Conservation (phyloP, 495 filamentous ascomycete genomes). For the Platismatia glauca region DNA sequence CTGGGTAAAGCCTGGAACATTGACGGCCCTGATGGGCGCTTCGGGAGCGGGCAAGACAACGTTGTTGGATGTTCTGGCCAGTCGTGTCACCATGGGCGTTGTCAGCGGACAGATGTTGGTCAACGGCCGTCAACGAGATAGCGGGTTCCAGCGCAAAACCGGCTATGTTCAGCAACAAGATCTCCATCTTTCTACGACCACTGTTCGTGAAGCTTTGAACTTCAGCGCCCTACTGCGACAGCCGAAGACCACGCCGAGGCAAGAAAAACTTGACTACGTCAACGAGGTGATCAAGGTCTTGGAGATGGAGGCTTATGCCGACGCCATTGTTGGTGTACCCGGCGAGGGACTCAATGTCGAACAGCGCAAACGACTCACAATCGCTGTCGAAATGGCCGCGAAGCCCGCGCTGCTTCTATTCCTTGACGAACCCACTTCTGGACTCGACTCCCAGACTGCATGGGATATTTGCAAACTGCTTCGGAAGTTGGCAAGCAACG, state of each 20-base stretch:
- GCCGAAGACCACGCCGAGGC: slow-evolving; percentile 54
- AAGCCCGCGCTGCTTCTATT: slow-evolving; percentile 86
- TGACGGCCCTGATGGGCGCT: slow-evolving; percentile 60
- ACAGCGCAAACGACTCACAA: slow-evolving; percentile 80
- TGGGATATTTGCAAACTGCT: slow-evolving; percentile 76
- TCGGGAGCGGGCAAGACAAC: slow-evolving; percentile 57
- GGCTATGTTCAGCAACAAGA: slow-evolving; percentile 96
- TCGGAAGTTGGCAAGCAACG: slow-evolving; percentile 70
- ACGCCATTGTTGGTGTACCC: slow-evolving; percentile 79
- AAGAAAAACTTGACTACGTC: slow-evolving; percentile 78
- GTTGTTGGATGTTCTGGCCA: slow-evolving; percentile 48
- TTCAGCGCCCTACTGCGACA: slow-evolving; percentile 84
- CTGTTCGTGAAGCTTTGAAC: slow-evolving; percentile 71
- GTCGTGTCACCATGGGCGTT: slow-evolving; percentile 76
- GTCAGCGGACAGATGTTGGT: slow-evolving; percentile 81
- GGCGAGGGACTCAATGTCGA: slow-evolving; percentile 91
- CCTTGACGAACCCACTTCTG: slow-evolving; percentile 82
- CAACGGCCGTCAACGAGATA: slow-evolving; percentile 63
- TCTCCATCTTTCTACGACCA: slow-evolving; percentile 77
- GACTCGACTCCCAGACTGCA: slow-evolving; percentile 76
- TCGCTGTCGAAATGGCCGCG: slow-evolving; percentile 85
- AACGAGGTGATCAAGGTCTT: slow-evolving; percentile 86
- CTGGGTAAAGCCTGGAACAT: slow-evolving; percentile 83
- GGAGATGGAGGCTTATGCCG: slow-evolving; percentile 79
- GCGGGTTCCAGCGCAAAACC: slow-evolving; percentile 84